phyloP scores from a whole-genome alignment of 768 basidiomycete genomes.

The Coprinopsis cinerea region DNA sequence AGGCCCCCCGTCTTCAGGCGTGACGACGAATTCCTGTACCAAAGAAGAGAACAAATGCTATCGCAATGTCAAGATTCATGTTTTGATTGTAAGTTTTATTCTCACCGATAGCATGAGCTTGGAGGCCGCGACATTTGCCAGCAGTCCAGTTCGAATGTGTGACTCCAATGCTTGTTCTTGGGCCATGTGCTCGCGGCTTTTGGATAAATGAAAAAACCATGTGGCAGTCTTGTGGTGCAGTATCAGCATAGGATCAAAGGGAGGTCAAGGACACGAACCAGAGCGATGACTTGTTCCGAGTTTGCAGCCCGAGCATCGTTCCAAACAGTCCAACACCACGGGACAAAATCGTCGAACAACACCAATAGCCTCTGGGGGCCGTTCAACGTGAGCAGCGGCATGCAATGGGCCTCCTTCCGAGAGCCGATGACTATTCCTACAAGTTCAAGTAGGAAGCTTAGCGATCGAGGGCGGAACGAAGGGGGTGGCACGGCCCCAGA shows the following conservation, averaged over 20 bases:
- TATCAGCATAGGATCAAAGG: conserved; percentile 30
- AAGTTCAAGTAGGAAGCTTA: conserved; percentile 37
- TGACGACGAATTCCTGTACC: neutral
- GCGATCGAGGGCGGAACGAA: conserved; percentile 42
- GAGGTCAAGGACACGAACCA: conserved; percentile 51
- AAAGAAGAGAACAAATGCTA: neutral
- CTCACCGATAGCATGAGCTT: neutral
- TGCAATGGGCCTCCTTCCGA: conserved; percentile 11
- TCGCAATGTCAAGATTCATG: neutral
- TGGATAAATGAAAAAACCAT: neutral
- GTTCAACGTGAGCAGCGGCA: conserved; percentile 15
- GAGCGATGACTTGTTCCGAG: conserved; percentile 39
- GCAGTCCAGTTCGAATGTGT: neutral
- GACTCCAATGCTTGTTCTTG: neutral
- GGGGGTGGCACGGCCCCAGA: conserved; percentile 5
- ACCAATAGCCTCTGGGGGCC: conserved; percentile 42
- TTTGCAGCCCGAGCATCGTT: conserved; percentile 44
- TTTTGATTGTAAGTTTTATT: neutral
- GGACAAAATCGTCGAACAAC: conserved; percentile 49
- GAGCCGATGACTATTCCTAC: conserved; percentile 35
- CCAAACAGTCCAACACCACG: conserved; percentile 67
- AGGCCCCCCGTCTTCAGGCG: no score
- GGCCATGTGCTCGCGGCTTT: neutral
- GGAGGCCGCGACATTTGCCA: neutral
- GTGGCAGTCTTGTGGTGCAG: neutral